Conservation (phyloP, 345 rosid genomes). For the Eucalyptus caleyi region DNA sequence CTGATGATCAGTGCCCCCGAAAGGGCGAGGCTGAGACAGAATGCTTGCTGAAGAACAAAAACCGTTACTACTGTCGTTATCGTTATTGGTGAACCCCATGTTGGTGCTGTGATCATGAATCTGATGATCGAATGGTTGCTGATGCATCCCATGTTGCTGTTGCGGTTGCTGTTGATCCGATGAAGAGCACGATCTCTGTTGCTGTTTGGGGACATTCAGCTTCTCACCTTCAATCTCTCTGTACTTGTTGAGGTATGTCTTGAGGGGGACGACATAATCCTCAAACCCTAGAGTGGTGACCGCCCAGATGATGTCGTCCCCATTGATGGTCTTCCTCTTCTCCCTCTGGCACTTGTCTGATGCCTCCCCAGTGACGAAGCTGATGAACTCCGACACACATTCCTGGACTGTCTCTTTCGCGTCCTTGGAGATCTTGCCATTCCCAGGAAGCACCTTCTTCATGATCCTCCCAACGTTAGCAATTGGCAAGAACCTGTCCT, state of each 20-base stretch:
- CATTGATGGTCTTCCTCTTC: constrained; percentile 61
- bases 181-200: constrained; percentile 5
- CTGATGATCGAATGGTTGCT: neutral
- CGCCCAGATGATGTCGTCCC: constrained; percentile 72
- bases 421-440: constrained; percentile 63
- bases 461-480: constrained; percentile 73
- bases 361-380: constrained; percentile 65
- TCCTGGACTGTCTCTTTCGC: constrained; percentile 70
- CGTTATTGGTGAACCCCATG: constrained; percentile 6
- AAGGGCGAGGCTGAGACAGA: constrained; percentile 29
- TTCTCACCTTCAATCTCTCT: constrained; percentile 60
- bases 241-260: constrained; percentile 44
- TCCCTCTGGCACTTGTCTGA: constrained; percentile 68
- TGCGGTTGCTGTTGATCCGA: neutral
- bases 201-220: constrained; percentile 45
- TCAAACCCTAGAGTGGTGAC: constrained; percentile 64
- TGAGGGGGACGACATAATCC: constrained; percentile 46
- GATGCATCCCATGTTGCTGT: neutral
- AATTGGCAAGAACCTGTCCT: constrained; percentile 59
- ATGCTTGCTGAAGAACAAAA: constrained; percentile 23
- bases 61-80: neutral
- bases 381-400: constrained; percentile 69
- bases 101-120: neutral
- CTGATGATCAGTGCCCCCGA: constrained; percentile 27
- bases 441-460: constrained; percentile 58